A percentile compares a stretch with the other conserved stretches of the same genome.
phyloP scores from a whole-genome alignment of 768 basidiomycete species.

The Suillus plorans region DNA sequence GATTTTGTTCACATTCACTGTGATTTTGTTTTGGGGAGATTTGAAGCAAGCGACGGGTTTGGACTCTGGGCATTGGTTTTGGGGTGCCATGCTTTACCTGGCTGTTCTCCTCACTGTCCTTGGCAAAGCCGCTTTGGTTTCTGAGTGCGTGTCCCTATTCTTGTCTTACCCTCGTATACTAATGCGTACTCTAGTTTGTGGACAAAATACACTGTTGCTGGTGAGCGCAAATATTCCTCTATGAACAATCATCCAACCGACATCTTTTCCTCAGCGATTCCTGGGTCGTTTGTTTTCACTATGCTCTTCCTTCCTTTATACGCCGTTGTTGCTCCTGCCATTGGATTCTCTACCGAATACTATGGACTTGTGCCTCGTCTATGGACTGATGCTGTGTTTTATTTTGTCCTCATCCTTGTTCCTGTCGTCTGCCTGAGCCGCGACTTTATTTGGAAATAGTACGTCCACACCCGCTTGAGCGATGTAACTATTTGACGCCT shows the following conservation, averaged over 20 bases:
- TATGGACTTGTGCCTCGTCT: slow-evolving; percentile 84
- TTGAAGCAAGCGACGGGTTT: slow-evolving; percentile 76
- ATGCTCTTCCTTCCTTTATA: slow-evolving; percentile 94
- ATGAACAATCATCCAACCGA: slow-evolving; percentile 4
- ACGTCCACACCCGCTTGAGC: slow-evolving; percentile 18
- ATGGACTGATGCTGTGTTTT: slow-evolving; percentile 88
- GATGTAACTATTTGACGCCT: not conserved
- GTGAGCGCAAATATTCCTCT: slow-evolving; percentile 36
- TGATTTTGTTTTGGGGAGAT: slow-evolving; percentile 92
- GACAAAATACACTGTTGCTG: slow-evolving; percentile 98
- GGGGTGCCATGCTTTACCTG: slow-evolving; percentile 96
- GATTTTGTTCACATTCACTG: slow-evolving; percentile 86
- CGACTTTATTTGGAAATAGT: slow-evolving; percentile 99
- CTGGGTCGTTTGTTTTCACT: slow-evolving; percentile 95
- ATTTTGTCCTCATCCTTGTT: slow-evolving; percentile 81
- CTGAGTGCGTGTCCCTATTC: slow-evolving; percentile 70
- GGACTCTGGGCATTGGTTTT: slow-evolving; percentile 96
- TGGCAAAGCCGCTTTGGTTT: slow-evolving; percentile 95
- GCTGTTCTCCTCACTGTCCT: slow-evolving; percentile 92
- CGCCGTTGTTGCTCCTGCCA: slow-evolving; percentile 77
- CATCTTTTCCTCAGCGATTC: slow-evolving; percentile 64
- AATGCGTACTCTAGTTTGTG: slow-evolving; percentile 64
- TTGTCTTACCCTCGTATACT: not conserved
- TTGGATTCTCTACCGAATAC: slow-evolving; percentile 92
- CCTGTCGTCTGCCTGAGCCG: slow-evolving; percentile 83